A percentile compares a stretch with the other conserved stretches of the same genome.
phyloP scores from a whole-genome alignment of 1,139 yeast genomes.

The Debaryomyces nepalensis region DNA sequence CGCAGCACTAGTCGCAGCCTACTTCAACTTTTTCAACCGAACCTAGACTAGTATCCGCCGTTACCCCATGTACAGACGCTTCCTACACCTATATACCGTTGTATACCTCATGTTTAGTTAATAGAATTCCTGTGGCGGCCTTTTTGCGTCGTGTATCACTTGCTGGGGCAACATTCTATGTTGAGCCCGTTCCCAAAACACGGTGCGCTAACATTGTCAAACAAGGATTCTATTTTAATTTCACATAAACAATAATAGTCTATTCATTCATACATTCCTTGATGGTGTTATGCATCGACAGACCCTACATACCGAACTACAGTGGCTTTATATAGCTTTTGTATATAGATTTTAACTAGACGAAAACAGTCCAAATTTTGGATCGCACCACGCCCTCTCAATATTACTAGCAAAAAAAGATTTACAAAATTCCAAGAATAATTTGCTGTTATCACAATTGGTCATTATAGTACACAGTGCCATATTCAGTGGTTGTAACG shows the following conservation, averaged over 20 bases:
- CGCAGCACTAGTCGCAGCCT: constrained; percentile 35
- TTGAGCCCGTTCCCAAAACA: constrained; percentile 7
- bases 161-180: constrained; percentile 1
- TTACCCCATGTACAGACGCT: too few relatives aligned
- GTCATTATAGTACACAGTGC: neutral
- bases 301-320: constrained; percentile 1
- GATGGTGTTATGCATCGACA: neutral
- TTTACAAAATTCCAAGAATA: constrained; percentile 1
- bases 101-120: neutral
- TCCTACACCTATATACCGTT: neutral
- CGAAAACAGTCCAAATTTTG: neutral
- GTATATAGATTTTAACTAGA: too few relatives aligned
- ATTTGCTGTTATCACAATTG: neutral
- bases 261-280: neutral
- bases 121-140: neutral
- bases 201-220: constrained; percentile 1
- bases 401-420: neutral
- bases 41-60: constrained; percentile 17
- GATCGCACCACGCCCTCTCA: constrained; percentile 10
- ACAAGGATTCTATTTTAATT: neutral
- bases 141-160: neutral
- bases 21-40: constrained; percentile 24
- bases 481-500: constrained; percentile 1
- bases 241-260: neutral
- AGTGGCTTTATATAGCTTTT: too few relatives aligned